These are phyloP conservation scores for Pyricularia sp. DNA, from an alignment of 2,329 filamentous ascomycete genomes.

Conservation along the genomic window DNA sequence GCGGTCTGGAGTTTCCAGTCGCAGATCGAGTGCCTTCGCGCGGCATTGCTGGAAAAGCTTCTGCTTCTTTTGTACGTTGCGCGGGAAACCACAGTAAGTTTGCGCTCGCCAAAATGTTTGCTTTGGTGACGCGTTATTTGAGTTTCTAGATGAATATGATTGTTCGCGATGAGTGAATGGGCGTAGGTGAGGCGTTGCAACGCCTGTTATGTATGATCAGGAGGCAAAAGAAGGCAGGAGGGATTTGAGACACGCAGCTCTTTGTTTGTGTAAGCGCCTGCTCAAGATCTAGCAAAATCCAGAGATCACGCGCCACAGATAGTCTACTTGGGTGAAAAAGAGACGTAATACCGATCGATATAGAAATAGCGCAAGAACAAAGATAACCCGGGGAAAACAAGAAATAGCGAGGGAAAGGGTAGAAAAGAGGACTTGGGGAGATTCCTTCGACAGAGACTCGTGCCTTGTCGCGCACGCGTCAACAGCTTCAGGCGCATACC, in stretches of 20 bases:
- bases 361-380: not conserved
- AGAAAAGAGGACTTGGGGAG: not conserved
- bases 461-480: not conserved
- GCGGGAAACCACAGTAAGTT: not conserved
- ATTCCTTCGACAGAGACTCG: not conserved
- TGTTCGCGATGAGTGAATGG: not conserved
- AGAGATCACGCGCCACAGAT: not conserved
- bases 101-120: not conserved
- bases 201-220: not conserved
- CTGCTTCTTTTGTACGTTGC: not conserved
- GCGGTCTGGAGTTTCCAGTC: slow-evolving; percentile 43
- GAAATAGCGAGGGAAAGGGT: not conserved
- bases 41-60: slow-evolving; percentile 24
- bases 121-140: not conserved
- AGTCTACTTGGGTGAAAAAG: not conserved
- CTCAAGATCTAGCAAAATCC: not conserved
- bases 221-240: not conserved
- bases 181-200: not conserved
- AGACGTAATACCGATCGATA: not conserved
- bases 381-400: not conserved
- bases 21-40: slow-evolving; percentile 42
- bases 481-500: not conserved
- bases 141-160: not conserved
- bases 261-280: not conserved
- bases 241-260: not conserved